Evolutionary conservation across 768 basidiomycete genomes (phyloP), one percentile per base, ranked within the genome.

Genomic region (Hygrophoropsis aurantiaca): DNA sequence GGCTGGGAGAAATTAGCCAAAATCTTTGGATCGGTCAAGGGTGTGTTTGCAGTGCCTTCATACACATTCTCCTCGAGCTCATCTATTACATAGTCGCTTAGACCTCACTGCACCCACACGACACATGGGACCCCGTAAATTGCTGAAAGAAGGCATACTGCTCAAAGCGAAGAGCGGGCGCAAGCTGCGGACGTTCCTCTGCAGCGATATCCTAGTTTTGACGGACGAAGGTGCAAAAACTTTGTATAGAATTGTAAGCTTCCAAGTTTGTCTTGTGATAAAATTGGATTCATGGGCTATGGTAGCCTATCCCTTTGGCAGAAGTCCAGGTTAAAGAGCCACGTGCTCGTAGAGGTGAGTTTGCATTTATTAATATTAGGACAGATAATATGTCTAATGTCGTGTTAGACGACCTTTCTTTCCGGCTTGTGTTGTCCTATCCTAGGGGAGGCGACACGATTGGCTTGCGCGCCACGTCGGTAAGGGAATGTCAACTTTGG

Each of bases 101-200:
- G 93, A 97, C 61, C 70, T 97, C n/a, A 94, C 91, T 0, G 90
- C 87, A 1, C 87, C 90, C 0, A 97, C 95, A 5, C 81, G 90
- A 0, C 75, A 84, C 49, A 82, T 94, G 73, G 95, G 94, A 1
- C 69, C 78, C n/a, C 76, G 95, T 15, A 78, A 74, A 56, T 74
- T 99, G 9, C 49, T 97, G 25, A 89, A 83, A 51, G 88, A 97
- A 59, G 93, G 94, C 0, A 50, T 74, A 2, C 61, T 97, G 10
- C 68, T 73, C 54, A 98, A 98, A 63, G 77, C 87, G 1, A 94
- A 90, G 70, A 93, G 91, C 50, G 85, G 90, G 3, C 73, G 87
- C 42, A 89, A 81, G 60, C 65, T 97, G 37, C 76, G 82, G 33
- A 80, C 76, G 5, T 84, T 93, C 65, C 65, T 98, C 52, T 97